Conservation (phyloP, 2,329 filamentous ascomycete species). For the Sporothrix brunneoviolacea region DNA sequence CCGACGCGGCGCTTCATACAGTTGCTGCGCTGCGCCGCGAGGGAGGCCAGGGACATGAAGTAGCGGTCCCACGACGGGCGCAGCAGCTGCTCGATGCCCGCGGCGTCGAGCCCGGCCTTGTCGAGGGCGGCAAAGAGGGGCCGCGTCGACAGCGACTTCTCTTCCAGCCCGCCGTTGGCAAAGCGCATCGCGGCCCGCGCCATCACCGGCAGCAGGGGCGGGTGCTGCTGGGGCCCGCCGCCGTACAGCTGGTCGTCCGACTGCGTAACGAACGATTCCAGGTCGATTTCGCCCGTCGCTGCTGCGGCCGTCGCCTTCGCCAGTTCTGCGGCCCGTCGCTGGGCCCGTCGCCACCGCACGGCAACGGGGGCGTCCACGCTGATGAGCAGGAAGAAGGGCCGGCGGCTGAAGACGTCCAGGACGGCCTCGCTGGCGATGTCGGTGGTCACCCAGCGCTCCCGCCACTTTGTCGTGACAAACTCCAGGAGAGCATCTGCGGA, state of each 20-base stretch:
- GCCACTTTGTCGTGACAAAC: constrained; percentile 81
- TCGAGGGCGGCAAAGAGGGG: constrained; percentile 67
- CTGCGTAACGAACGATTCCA: constrained; percentile 50
- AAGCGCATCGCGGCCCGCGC: constrained; percentile 77
- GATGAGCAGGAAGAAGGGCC: constrained; percentile 89
- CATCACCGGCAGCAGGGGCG: constrained; percentile 68
- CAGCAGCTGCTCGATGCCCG: constrained; percentile 53
- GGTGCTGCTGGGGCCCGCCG: constrained; percentile 27
- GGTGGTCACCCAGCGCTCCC: constrained; percentile 75
- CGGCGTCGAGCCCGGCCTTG: constrained; percentile 68
- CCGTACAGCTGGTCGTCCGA: constrained; percentile 73
- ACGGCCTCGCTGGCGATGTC: constrained; percentile 68
- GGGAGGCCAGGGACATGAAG: constrained; percentile 93
- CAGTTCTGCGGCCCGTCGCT: constrained; percentile 25
- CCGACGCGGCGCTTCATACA: constrained; percentile 98
- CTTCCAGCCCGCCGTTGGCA: constrained; percentile 55
- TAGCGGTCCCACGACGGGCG: constrained; percentile 94
- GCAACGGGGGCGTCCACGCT: constrained; percentile 86
- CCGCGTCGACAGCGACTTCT: constrained; percentile 54
- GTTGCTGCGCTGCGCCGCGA: constrained; percentile 85
- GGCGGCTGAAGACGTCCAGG: constrained; percentile 66
- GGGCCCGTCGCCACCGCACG: constrained; percentile 75
- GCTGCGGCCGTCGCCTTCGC: no score
- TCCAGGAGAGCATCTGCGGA: constrained; percentile 62
- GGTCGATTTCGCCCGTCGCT: constrained; percentile 17